Conservation (phyloP, 805 yeast genomes). For the Candida verbasci region DNA sequence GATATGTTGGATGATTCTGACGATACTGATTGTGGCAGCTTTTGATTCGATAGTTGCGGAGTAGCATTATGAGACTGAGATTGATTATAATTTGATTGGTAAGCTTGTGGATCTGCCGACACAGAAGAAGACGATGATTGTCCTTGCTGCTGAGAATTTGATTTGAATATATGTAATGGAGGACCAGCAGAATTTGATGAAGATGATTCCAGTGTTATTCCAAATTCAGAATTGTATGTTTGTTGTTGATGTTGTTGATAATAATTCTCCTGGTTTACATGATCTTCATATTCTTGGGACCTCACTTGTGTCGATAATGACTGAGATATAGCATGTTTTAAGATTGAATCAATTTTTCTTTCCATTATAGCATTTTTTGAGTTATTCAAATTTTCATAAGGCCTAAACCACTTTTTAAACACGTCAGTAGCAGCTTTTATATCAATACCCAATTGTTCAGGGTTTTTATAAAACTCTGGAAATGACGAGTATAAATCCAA, state of each 20-base stretch:
- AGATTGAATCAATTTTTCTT: slow-evolving; percentile 2
- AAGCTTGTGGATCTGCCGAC: too few species aligned
- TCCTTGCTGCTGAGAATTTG: neutral
- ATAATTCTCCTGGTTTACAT: neutral
- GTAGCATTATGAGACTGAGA: neutral
- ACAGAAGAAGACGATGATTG: neutral
- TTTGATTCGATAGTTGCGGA: neutral
- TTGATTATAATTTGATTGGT: neutral
- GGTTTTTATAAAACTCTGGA: slow-evolving; percentile 1
- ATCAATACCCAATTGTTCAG: neutral
- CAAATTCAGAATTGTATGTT: neutral
- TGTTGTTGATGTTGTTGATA: slow-evolving; percentile 2
- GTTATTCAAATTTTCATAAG: neutral
- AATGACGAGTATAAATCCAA: slow-evolving; percentile 1
- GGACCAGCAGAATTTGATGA: neutral
- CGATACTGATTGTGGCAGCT: neutral
- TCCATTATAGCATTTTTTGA: neutral
- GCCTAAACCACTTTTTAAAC: slow-evolving; percentile 7
- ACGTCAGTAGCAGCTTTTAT: neutral
- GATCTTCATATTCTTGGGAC: slow-evolving; percentile 6
- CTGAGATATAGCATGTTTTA: slow-evolving; percentile 5
- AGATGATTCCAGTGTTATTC: neutral
- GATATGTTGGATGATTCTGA: neutral
- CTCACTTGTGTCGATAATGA: slow-evolving; percentile 1
- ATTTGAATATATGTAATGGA: neutral